Evolutionary conservation across 2,329 filamentous ascomycete genomes (phyloP), one percentile per base, ranked within the genome.

Genomic region (Peltaster fructicola): DNA sequence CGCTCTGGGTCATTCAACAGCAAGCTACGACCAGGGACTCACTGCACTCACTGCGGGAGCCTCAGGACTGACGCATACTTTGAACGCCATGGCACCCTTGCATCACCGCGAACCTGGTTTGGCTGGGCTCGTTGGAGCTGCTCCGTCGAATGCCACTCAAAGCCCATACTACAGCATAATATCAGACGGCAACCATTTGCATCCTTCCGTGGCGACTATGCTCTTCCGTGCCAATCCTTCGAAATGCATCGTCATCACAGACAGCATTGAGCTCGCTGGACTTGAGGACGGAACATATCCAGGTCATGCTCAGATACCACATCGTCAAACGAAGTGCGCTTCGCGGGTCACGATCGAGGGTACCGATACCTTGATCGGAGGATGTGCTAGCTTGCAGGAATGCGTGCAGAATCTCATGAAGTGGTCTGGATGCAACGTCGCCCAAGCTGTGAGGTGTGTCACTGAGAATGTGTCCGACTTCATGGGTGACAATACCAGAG

Each of bases 41-140:
- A 30, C 41, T 8, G 63, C 55, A 4, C 37, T 65, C 7, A 30
- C 44, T 15, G 54, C 56, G 14, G 64, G 63, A 12, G 63, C 63
- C 15, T 61, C 48, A 18, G 51, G 56, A 20, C 41, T 68, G 2
- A 68, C 64, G 1, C 63, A 68, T 37, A 58, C 57, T 0, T 52
- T 67, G 20, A 67, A 68, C 35, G 61, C 59, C 20, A 67, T 67
- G 62, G 46, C 54, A 15, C 48, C 55, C 2, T 45, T 65, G 3
- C 47, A 56, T 27, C 61, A 63, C 22, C 53, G 63, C 15, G 51
- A 56, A 15, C 62, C 63, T 3, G 61, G 63, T 2, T 47, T 67
- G 9, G 52, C 58, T 15, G 63, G 62, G 14, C 37, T 56, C 23
- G 35, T 51, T 26, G 39, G 44, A 6, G 31, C 44, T 36, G 1